Base-by-base conservation (phyloP, 306 rosid species). In the Glycine latifolia region DNA sequence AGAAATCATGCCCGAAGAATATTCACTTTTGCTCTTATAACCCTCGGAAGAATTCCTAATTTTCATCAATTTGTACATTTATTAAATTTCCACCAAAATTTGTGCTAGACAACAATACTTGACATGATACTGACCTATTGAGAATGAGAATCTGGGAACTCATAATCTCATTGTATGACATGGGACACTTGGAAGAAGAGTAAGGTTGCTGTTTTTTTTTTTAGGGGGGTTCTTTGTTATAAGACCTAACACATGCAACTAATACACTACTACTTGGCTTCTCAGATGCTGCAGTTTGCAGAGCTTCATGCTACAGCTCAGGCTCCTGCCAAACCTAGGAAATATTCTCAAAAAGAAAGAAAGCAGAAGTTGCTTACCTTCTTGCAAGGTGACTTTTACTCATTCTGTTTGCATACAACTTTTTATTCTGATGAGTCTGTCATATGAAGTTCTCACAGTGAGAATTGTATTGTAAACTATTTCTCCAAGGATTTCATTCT, bases 201-300 rank as follows among this genome's bases (percentile, higher is more conserved):
- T 26, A 0, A 4, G 56, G 73, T 37, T 60, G 20, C 50, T 44
- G 13, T 2, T 68, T 56, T 15, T 17, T 46, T 6, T 0, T 55
- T 4, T 4, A 20, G 35, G 35, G 33, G 35, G 6, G 52, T 7
- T 31, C 44, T 49, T 2, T 67, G 37, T 52, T 60, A 31, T 33
- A 26, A 20, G 73, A 62, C 43, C 33, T 66, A 41, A 52, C 62
- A 50, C 72, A 2, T 41, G 73, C 7, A 66, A 60, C 68, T 86
- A 55, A 82, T 83, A 79, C 47, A n/a, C 68, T 81, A 80, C 76
- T 55, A 8, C 85, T 82, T 78, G 78, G 67, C 82, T 71, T 55
- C 78, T 89, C 91, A 96, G 99, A 96, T 96, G 99, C 84, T 96
- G 87, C 97, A 93, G 85, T 76, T 96, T 82, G 99, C 99, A 65